Percentiles rank a stretch among this genome's conserved stretches.
These are phyloP conservation scores for Malus hybrid DNA, from an alignment of 331 rosid genomes.

Conservation along the genomic window DNA sequence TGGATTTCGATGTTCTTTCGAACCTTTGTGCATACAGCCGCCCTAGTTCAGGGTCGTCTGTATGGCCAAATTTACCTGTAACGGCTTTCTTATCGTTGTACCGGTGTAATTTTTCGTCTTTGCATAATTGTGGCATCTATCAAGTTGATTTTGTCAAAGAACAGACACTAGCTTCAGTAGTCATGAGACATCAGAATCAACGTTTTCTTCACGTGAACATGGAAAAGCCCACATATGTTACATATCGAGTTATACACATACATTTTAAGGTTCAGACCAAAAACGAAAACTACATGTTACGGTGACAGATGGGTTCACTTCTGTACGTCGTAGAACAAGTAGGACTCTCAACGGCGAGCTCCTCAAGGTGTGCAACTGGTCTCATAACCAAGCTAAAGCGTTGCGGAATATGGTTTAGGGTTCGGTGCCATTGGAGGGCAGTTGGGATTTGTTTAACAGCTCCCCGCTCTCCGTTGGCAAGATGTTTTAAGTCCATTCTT, in stretches of 20 bases:
- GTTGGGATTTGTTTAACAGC: not conserved
- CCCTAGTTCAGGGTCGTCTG: not conserved
- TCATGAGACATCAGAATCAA: not conserved
- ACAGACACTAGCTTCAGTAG: not conserved
- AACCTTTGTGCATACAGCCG: not conserved
- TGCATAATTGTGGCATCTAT: not conserved
- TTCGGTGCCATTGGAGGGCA: not conserved
- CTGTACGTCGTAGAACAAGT: slow-evolving; percentile 1
- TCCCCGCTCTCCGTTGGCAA: not conserved
- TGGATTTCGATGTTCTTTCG: not conserved
- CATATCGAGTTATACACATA: not conserved
- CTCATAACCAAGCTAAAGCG: not conserved
- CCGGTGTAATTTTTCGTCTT: not conserved
- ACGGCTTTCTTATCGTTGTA: no score
- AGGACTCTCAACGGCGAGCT: not conserved
- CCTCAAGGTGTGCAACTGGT: not conserved
- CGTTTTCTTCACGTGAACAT: not conserved
- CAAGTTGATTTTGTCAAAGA: not conserved
- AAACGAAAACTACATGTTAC: not conserved
- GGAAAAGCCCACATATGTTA: not conserved
- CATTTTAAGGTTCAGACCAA: not conserved
- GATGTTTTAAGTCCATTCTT: slow-evolving; percentile 8
- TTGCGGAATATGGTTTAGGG: not conserved
- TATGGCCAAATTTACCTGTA: no score
- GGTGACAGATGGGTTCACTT: not conserved